These are phyloP conservation scores for Trebouxia sp. DNA, from an alignment of 139 green algal species.

Conservation along the genomic window DNA sequence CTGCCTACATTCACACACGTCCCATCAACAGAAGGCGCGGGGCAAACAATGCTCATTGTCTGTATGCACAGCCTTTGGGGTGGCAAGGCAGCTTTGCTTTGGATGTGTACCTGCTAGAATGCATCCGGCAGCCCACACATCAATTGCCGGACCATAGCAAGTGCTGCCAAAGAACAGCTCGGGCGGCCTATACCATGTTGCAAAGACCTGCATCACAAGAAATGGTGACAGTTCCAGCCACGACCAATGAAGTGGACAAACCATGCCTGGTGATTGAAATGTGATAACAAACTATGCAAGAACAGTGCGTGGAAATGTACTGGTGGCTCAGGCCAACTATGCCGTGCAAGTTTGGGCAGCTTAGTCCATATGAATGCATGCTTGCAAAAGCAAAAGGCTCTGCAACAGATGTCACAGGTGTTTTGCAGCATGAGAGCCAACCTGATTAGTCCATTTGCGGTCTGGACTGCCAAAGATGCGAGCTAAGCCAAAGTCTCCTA, in stretches of 20 bases:
- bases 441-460: constrained; percentile 71
- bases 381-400: background rate
- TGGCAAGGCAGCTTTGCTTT: background rate
- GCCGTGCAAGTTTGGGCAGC: too few species aligned
- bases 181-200: constrained; percentile 86
- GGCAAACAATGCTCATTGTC: background rate
- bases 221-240: background rate
- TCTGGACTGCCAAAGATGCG: constrained; percentile 73
- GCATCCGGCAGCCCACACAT: constrained; percentile 91
- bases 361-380: background rate
- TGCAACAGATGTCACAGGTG: background rate
- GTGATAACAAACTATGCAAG: background rate
- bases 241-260: background rate
- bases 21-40: too few species aligned
- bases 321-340: too few species aligned
- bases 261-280: background rate
- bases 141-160: constrained; percentile 76
- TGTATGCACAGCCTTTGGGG: background rate
- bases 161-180: constrained; percentile 87
- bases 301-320: background rate
- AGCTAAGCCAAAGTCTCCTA: constrained; percentile 90
- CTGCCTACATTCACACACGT: background rate
- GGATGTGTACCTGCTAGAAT: constrained; percentile 70
- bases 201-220: constrained; percentile 79
- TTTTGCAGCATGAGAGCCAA: background rate